Percentiles rank a stretch among this genome's conserved stretches.
These are phyloP conservation scores for Mycena citricolor DNA, from an alignment of 1,284 basidiomycete species.

Conservation along the genomic window DNA sequence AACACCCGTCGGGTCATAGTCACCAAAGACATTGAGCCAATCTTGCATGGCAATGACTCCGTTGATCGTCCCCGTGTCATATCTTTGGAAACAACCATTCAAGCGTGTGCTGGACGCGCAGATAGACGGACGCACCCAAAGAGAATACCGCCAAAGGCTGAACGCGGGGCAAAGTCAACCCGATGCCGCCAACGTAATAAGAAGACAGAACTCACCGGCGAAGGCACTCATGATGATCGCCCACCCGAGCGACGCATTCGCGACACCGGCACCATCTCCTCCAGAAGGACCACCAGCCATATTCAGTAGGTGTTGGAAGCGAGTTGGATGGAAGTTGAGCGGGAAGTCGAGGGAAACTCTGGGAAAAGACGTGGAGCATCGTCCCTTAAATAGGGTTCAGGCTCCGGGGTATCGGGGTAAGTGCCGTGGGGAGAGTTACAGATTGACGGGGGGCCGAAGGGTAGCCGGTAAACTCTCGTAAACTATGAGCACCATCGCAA, in stretches of 20 bases:
- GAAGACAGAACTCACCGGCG: constrained; percentile 8
- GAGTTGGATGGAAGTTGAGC: too few relatives aligned
- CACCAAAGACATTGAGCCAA: constrained; percentile 64
- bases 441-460: too few relatives aligned
- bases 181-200: not conserved
- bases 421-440: too few relatives aligned
- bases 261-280: constrained; percentile 15
- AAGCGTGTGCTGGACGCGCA: not conserved
- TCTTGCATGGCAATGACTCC: too few relatives aligned
- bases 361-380: too few relatives aligned
- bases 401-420: too few relatives aligned
- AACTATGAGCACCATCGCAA: too few relatives aligned
- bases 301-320: too few relatives aligned
- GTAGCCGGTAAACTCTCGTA: too few relatives aligned
- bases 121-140: constrained; percentile 39
- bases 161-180: not conserved
- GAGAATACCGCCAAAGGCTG: constrained; percentile 66
- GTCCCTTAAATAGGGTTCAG: too few relatives aligned
- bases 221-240: constrained; percentile 21
- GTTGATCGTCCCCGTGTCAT: constrained; percentile 78
- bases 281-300: constrained; percentile 23
- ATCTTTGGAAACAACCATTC: constrained; percentile 35
- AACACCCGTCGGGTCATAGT: constrained; percentile 50
- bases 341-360: too few relatives aligned
- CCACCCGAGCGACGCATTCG: constrained; percentile 17